A percentile compares a stretch with the other conserved stretches of the same genome.
phyloP scores from a whole-genome alignment of 768 basidiomycete species.

The Hygrocybe punicea region DNA sequence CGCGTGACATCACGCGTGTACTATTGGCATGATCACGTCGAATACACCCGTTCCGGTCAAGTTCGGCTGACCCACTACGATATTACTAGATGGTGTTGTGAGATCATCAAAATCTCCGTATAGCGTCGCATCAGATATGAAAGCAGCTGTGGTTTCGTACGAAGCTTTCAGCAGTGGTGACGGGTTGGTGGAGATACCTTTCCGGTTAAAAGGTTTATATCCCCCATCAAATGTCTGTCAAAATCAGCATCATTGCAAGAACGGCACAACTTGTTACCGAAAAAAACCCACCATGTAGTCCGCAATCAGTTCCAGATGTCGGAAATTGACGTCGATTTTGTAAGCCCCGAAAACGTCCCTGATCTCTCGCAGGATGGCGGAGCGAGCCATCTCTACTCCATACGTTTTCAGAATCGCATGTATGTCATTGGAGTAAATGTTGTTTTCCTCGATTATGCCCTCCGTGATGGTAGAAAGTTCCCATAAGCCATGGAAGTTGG shows the following conservation, averaged over 20 bases:
- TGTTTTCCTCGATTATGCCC: conserved; percentile 70
- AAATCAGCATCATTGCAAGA: conserved; percentile 3
- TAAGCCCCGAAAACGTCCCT: conserved; percentile 90
- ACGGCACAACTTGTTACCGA: background rate
- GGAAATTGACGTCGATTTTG: conserved; percentile 89
- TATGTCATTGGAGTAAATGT: conserved; percentile 92
- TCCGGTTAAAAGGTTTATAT: conserved; percentile 97
- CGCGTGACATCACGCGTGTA: conserved; percentile 5
- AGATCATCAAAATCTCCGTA: conserved; percentile 95
- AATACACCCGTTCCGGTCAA: conserved; percentile 94
- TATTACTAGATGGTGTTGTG: conserved; percentile 83
- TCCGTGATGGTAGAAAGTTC: conserved; percentile 52
- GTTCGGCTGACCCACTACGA: conserved; percentile 86
- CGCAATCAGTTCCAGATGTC: conserved; percentile 94
- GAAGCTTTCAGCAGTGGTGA: conserved; percentile 98
- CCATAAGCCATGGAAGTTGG: conserved; percentile 91
- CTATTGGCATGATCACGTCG: conserved; percentile 68
- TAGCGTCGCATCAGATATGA: conserved; percentile 91
- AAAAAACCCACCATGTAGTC: conserved; percentile 88
- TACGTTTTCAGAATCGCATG: conserved; percentile 88
- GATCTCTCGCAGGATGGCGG: conserved; percentile 88
- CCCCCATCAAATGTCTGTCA: conserved; percentile 92
- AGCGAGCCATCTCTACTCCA: conserved; percentile 95
- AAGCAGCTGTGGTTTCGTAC: conserved; percentile 92
- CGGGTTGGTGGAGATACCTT: conserved; percentile 86